Percentiles rank a stretch among this genome's conserved stretches.
Evolutionary conservation across 495 filamentous ascomycete genomes (phyloP).

Genomic region (Podospora bellae-mahoneyi): DNA sequence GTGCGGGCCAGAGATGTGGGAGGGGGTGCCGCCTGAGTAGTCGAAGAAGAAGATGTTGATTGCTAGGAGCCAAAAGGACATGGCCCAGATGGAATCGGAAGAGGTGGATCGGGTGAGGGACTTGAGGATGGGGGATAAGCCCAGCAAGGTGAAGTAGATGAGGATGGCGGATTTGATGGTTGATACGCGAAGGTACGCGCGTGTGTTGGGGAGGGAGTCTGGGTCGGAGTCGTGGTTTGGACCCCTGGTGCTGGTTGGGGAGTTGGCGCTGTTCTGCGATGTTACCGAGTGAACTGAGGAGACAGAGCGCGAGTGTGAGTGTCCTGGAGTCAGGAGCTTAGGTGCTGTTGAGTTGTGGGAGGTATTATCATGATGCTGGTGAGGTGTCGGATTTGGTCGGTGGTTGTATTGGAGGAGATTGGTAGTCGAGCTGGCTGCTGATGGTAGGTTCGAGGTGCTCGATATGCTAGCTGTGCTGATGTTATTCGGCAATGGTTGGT

Average conservation of each 20-base stretch:
- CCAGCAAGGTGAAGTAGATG: conserved; percentile 88
- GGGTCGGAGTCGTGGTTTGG: conserved; percentile 7
- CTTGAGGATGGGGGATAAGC: conserved; percentile 89
- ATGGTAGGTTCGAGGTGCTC: conserved; percentile 32
- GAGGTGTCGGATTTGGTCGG: conserved; percentile 13
- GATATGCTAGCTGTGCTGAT: conserved; percentile 29
- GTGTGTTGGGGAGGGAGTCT: conserved; percentile 21
- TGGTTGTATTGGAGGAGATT: conserved; percentile 33
- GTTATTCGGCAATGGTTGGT: conserved; percentile 9
- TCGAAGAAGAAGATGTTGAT: conserved; percentile 98
- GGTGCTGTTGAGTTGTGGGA: conserved; percentile 15
- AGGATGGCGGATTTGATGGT: conserved; percentile 82
- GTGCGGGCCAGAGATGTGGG: conserved; percentile 1
- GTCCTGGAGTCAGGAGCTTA: conserved; percentile 25
- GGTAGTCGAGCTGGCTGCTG: conserved; percentile 41
- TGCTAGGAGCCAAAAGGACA: conserved; percentile 86
- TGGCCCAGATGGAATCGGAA: conserved; percentile 91
- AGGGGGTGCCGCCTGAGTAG: conserved; percentile 58
- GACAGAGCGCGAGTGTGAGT: conserved; percentile 32
- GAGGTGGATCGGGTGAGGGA: conserved; percentile 88
- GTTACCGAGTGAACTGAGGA: conserved; percentile 37
- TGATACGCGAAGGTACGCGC: conserved; percentile 40
- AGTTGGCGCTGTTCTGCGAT: conserved; percentile 34
- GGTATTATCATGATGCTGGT: conserved; percentile 3
- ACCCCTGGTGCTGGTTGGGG: conserved; percentile 11